Evolutionary conservation across 2,329 filamentous ascomycete species (phyloP).

Genomic region (Ciborinia camelliae): DNA sequence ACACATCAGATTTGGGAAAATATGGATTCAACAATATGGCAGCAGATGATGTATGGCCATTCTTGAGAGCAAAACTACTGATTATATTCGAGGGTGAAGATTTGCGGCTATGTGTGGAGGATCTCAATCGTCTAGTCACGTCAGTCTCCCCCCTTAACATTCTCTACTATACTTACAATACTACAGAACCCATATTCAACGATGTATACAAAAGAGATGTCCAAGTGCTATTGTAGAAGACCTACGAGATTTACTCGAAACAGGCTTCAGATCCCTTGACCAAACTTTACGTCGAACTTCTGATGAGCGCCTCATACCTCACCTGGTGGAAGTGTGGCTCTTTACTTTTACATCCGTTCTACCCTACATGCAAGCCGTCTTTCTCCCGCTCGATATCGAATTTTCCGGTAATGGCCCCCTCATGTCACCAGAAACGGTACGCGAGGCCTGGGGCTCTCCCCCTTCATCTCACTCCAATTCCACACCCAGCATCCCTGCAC

Average conservation of each 20-base stretch:
- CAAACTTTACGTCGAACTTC: slow-evolving; percentile 74
- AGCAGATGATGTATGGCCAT: slow-evolving; percentile 77
- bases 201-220: slow-evolving; percentile 69
- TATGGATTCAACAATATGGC: slow-evolving; percentile 69
- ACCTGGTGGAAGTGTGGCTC: slow-evolving; percentile 90
- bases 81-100: slow-evolving; percentile 81
- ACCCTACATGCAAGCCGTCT: slow-evolving; percentile 93
- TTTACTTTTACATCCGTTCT: slow-evolving; percentile 87
- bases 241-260: slow-evolving; percentile 68
- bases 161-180: neutral
- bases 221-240: slow-evolving; percentile 73
- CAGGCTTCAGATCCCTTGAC: slow-evolving; percentile 82
- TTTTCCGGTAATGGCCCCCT: slow-evolving; percentile 81
- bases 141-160: slow-evolving; percentile 28
- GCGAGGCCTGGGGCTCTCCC: slow-evolving; percentile 84
- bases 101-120: slow-evolving; percentile 73
- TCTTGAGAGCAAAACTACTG: slow-evolving; percentile 70
- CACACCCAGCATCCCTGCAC: slow-evolving; percentile 40
- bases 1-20: slow-evolving; percentile 53
- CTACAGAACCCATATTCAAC: slow-evolving; percentile 65
- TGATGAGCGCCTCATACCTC: slow-evolving; percentile 84
- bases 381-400: slow-evolving; percentile 88
- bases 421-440: slow-evolving; percentile 72
- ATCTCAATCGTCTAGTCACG: slow-evolving; percentile 76
- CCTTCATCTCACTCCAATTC: slow-evolving; percentile 43